Conservation (phyloP, 2,329 filamentous ascomycete species). For the Juglanconis oblonga region DNA sequence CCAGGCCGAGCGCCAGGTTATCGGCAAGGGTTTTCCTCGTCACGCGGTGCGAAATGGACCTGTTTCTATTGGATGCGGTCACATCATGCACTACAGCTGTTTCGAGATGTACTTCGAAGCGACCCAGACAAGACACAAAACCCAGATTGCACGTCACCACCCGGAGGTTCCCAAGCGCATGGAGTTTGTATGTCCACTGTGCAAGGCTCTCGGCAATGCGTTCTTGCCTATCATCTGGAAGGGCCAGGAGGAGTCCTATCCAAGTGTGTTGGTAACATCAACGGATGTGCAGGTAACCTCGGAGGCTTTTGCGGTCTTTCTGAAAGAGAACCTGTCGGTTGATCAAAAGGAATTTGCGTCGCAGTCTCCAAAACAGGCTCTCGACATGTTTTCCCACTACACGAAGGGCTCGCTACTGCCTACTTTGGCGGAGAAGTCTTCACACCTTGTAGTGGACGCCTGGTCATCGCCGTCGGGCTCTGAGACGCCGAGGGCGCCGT, state of each 20-base stretch:
- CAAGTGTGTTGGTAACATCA: conserved; percentile 63
- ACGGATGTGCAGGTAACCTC: conserved; percentile 27
- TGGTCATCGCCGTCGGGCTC: conserved; percentile 39
- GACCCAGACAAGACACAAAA: conserved; percentile 76
- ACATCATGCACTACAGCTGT: conserved; percentile 97
- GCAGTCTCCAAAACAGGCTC: conserved; percentile 16
- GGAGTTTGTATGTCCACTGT: conserved; percentile 94
- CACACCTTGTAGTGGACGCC: conserved; percentile 33
- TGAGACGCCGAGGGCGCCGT: conserved; percentile 29
- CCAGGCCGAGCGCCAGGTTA: conserved; percentile 70
- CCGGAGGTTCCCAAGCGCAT: conserved; percentile 76
- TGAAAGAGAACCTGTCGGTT: conserved; percentile 32
- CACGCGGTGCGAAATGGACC: conserved; percentile 67
- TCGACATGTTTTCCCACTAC: conserved; percentile 37
- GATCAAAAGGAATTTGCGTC: background rate
- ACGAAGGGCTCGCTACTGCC: conserved; percentile 35
- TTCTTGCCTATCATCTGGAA: conserved; percentile 97
- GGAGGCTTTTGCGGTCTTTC: conserved; percentile 60
- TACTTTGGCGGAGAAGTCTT: conserved; percentile 37
- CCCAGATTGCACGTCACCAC: conserved; percentile 92
- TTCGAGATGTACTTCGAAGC: conserved; percentile 90
- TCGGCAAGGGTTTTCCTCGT: conserved; percentile 85
- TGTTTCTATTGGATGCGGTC: conserved; percentile 87
- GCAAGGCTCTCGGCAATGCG: conserved; percentile 92
- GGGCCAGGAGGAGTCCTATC: conserved; percentile 79